phyloP scores from a whole-genome alignment of 192 early-diverging fungal species.

The Coemansia sp. region DNA sequence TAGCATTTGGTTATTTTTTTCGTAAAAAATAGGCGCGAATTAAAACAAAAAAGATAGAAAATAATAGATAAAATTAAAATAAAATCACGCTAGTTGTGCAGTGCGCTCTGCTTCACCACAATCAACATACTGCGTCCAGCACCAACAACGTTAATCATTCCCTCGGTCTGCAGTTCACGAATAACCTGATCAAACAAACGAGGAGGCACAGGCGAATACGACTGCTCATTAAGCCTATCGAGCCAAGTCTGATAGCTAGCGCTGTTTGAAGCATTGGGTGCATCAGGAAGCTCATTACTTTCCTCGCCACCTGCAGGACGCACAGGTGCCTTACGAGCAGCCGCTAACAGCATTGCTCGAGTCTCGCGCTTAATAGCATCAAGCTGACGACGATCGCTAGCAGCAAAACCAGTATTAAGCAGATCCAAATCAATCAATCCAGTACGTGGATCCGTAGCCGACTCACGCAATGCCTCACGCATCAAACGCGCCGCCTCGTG shows the following conservation, averaged over 20 bases:
- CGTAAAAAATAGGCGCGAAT: neutral
- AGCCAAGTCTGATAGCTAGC: conserved; percentile 36
- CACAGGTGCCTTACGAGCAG: conserved; percentile 25
- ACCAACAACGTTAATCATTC: conserved; percentile 38
- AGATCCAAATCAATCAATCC: conserved; percentile 93
- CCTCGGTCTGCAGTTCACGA: conserved; percentile 55
- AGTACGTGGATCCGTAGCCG: conserved; percentile 90
- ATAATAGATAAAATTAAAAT: neutral
- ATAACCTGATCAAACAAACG: conserved; percentile 58
- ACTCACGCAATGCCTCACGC: conserved; percentile 82
- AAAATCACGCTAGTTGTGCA: conserved; percentile 8
- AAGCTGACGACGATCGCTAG: conserved; percentile 63
- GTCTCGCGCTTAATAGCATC: conserved; percentile 48
- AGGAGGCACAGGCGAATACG: conserved; percentile 47
- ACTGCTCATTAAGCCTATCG: conserved; percentile 46
- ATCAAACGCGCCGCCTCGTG: conserved; percentile 85
- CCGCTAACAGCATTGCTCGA: conserved; percentile 31
- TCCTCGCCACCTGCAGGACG: neutral
- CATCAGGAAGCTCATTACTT: conserved; percentile 4
- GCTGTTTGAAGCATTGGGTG: conserved; percentile 21
- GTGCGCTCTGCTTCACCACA: conserved; percentile 43
- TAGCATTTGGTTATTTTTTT: neutral
- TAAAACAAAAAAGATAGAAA: conserved; percentile 2
- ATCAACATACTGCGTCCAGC: conserved; percentile 38
- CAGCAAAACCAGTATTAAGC: conserved; percentile 81